Evolutionary conservation across 164 flowering plant species (phyloP), one percentile per base, ranked within the genome.

Genomic region (Buxus sempervirens): DNA sequence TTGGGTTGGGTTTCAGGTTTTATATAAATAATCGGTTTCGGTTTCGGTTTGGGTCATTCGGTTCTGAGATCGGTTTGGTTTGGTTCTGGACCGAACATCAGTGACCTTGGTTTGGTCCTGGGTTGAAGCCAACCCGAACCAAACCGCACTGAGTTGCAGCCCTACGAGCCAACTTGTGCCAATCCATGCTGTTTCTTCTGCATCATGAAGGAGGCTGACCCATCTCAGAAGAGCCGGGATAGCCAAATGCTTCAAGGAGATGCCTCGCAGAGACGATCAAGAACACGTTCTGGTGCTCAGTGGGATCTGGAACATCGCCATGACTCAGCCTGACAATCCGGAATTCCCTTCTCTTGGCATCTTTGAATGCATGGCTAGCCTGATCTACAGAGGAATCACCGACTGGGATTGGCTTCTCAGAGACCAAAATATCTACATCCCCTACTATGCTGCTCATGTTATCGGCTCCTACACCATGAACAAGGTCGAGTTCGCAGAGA

Each of bases 401-500:
- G 78, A 90, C 60, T 54, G 38, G 60, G 59, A 61, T 13, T 93
- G 98, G 98, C 82, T 90, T 58, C 72, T 68, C 4, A 70, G 60
- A 25, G 74, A 82, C 63, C 96, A 90, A 55, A 93, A 93, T 75
- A 78, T 89, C 0, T 93, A 85, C 65, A 82, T 89, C 4, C 95
- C 98, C n/a, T 93, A 93, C 61, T 93, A 93, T 65, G 96, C 98
- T 1, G 95, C 98, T 23, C 98, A 93, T 58, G 73, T 93, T 0
- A 84, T 93, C n/a, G 98, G 98, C 0, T 89, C 98, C 15, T 93
- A 90, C 79, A 90, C 96, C 57, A 90, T 93, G 90, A 86, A 86
- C 82, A 80, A 72, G 62, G 75, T 61, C 0, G 83, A 83, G 58
- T 89, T 84, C 36, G 93, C 98, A 0, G 82, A 76, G 55, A 81